A percentile compares a stretch with the other conserved stretches of the same genome.
phyloP scores from a whole-genome alignment of 108 stramenopile species.

The Cyclotella distinguenda region DNA sequence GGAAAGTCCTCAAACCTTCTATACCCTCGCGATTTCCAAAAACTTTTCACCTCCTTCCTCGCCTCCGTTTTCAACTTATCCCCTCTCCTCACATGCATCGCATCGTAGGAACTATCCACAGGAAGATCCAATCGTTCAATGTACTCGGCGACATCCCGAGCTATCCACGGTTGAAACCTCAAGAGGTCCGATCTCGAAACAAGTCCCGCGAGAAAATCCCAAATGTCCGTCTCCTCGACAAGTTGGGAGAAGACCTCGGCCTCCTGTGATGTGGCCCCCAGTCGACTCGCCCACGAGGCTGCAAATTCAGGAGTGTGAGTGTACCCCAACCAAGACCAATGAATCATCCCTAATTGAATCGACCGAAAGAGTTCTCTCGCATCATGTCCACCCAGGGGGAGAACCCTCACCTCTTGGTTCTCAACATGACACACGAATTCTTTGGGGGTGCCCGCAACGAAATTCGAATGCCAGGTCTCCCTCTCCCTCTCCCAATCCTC shows the following conservation, averaged over 20 bases:
- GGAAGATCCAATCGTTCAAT: constrained; percentile 20
- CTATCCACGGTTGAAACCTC: constrained; percentile 44
- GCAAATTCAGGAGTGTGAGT: constrained; percentile 2
- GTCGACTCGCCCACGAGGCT: constrained; percentile 20
- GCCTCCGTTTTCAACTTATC: constrained; percentile 21
- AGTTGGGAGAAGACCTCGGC: constrained; percentile 19
- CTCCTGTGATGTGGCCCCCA: constrained; percentile 28
- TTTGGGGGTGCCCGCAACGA: neutral
- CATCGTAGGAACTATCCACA: constrained; percentile 28
- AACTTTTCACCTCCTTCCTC: neutral
- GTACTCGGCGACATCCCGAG: constrained; percentile 25
- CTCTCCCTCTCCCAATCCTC: constrained; percentile 4
- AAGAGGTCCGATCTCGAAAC: constrained; percentile 31
- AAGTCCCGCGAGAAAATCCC: constrained; percentile 39
- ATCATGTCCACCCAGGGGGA: constrained; percentile 2
- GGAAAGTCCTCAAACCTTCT: constrained; percentile 15
- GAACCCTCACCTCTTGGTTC: neutral
- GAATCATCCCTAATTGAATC: neutral
- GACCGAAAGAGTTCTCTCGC: neutral
- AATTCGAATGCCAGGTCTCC: neutral
- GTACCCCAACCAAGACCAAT: neutral
- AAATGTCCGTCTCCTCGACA: constrained; percentile 18
- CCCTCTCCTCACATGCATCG: constrained; percentile 35
- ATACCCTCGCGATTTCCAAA: constrained; percentile 16
- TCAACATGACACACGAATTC: neutral